A percentile compares a stretch with the other conserved stretches of the same genome.
Evolutionary conservation across 2,329 filamentous ascomycete species (phyloP).

Genomic region (Tolypocladium ovalisporum): DNA sequence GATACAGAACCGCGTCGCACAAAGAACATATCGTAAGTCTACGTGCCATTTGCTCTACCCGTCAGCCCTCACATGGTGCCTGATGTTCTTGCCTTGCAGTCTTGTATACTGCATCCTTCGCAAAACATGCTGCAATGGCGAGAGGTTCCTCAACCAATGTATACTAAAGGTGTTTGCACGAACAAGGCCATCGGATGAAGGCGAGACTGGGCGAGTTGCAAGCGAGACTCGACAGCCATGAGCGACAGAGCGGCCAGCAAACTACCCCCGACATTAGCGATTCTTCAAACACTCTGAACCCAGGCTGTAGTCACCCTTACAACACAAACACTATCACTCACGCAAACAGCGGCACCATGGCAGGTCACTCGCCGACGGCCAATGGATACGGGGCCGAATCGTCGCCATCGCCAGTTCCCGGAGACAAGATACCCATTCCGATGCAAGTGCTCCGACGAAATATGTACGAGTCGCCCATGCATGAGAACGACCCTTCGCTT

Average conservation of each 20-base stretch:
- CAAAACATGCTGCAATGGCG: background rate
- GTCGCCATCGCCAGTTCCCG: constrained; percentile 4
- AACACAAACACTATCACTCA: no score
- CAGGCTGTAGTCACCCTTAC: background rate
- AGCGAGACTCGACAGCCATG: constrained; percentile 16
- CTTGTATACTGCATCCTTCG: background rate
- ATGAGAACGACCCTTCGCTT: constrained; percentile 4
- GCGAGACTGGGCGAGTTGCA: constrained; percentile 18
- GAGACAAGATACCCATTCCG: constrained; percentile 2
- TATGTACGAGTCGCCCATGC: constrained; percentile 6
- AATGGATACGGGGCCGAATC: background rate
- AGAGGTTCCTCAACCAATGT: background rate
- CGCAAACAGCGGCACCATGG: background rate
- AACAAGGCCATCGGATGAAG: constrained; percentile 20
- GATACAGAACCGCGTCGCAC: constrained; percentile 19
- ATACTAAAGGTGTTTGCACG: background rate
- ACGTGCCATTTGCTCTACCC: background rate
- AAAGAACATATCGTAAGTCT: constrained; percentile 19
- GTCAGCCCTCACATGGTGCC: background rate
- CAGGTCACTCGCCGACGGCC: background rate
- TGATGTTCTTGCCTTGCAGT: background rate
- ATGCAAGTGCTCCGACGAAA: constrained; percentile 4
- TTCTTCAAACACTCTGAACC: background rate
- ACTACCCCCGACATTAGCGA: background rate
- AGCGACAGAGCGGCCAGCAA: constrained; percentile 7